These are phyloP conservation scores for Boletus reticuloceps DNA, from an alignment of 768 basidiomycete species.

Conservation along the genomic window DNA sequence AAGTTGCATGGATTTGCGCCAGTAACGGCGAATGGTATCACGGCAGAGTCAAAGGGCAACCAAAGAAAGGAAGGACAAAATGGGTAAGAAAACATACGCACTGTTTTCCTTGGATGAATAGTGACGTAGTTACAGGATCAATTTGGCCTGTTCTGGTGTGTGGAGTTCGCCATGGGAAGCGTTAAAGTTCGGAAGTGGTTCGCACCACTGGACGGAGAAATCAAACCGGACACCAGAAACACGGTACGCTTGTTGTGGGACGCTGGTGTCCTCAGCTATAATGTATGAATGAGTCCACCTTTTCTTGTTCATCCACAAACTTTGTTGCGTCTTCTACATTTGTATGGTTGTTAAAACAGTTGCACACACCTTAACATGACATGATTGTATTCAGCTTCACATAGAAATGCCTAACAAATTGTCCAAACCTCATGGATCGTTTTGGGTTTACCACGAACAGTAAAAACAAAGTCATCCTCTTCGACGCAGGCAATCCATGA, in stretches of 20 bases:
- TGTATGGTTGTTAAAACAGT: neutral
- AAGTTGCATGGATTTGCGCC: slow-evolving; percentile 53
- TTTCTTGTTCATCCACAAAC: neutral
- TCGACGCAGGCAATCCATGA: too few relatives aligned
- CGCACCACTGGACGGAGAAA: slow-evolving; percentile 62
- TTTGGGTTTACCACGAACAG: neutral
- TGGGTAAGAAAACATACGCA: slow-evolving; percentile 34
- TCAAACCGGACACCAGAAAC: slow-evolving; percentile 55
- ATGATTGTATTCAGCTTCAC: neutral
- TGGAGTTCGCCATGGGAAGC: slow-evolving; percentile 38
- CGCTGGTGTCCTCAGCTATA: slow-evolving; percentile 34
- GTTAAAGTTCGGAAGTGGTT: slow-evolving; percentile 54
- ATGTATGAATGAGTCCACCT: neutral
- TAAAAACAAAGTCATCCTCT: too few relatives aligned
- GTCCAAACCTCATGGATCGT: neutral
- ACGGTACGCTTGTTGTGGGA: slow-evolving; percentile 46
- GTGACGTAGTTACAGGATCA: slow-evolving; percentile 36
- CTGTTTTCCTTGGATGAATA: neutral
- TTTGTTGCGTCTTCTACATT: neutral
- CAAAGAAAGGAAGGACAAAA: slow-evolving; percentile 44
- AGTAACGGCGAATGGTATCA: slow-evolving; percentile 48
- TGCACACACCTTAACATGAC: slow-evolving; percentile 2
- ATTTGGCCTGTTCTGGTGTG: slow-evolving; percentile 51
- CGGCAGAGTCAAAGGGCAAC: slow-evolving; percentile 47
- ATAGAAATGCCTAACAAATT: neutral